Conservation (phyloP, 2,329 filamentous ascomycete species). For the Aquanectria penicillioides region DNA sequence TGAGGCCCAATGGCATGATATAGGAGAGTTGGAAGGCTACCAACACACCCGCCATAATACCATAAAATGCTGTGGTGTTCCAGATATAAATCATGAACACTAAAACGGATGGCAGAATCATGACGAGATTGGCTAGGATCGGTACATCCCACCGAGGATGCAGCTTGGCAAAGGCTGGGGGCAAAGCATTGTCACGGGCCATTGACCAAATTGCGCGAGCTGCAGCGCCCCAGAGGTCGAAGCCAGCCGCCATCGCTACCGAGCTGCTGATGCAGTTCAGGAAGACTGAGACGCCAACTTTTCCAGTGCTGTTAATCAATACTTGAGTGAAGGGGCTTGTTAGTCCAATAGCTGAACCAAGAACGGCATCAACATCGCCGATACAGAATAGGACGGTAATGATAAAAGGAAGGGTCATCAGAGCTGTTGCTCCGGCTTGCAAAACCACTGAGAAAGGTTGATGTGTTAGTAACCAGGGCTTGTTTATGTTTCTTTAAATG, state of each 20-base stretch:
- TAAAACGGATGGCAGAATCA: constrained; percentile 9
- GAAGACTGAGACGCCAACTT: constrained; percentile 7
- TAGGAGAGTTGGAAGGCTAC: constrained; percentile 21
- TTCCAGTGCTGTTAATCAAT: constrained; percentile 15
- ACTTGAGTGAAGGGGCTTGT: constrained; percentile 21
- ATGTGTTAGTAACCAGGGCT: too few relatives aligned
- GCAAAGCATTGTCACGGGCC: constrained; percentile 18
- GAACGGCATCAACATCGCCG: neutral
- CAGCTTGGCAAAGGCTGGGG: constrained; percentile 10
- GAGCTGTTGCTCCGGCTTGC: neutral
- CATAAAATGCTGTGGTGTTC: constrained; percentile 25
- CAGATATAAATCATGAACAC: constrained; percentile 25
- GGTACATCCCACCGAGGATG: constrained; percentile 12
- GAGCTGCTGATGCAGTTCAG: constrained; percentile 10
- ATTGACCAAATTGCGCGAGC: constrained; percentile 22
- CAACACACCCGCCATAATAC: constrained; percentile 21
- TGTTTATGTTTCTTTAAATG: neutral
- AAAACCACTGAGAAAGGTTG: neutral
- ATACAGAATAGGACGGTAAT: constrained; percentile 10
- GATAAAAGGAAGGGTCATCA: constrained; percentile 4
- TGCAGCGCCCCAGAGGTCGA: constrained; percentile 22
- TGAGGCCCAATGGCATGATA: constrained; percentile 12
- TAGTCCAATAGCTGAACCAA: constrained; percentile 1
- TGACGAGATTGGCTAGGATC: constrained; percentile 9
- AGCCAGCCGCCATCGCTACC: constrained; percentile 15